Conservation (phyloP, 257 asterid genomes). For the Nicotiana knightiana region DNA sequence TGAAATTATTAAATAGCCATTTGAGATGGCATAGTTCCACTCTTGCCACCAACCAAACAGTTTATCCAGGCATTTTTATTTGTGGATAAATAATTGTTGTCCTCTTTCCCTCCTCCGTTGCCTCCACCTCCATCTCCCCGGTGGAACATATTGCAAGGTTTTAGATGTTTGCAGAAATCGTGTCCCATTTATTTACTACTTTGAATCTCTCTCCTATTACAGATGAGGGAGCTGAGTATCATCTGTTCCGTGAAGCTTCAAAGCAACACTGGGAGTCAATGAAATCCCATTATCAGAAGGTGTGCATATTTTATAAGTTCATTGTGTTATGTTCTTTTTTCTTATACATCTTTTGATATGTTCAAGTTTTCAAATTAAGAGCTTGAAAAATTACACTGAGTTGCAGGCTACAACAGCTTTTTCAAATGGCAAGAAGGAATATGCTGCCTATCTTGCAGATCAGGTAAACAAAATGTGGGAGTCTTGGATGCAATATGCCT, state of each 20-base stretch:
- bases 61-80: not conserved
- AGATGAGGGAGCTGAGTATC: slow-evolving; percentile 84
- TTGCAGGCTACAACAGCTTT: slow-evolving; percentile 90
- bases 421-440: slow-evolving; percentile 57
- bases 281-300: slow-evolving; percentile 83
- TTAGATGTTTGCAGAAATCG: not conserved
- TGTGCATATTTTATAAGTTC: slow-evolving; percentile 16
- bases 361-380: not conserved
- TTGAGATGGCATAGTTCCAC: not conserved
- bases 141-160: slow-evolving; percentile 10
- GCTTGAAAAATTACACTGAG: slow-evolving; percentile 23
- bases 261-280: slow-evolving; percentile 76
- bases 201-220: slow-evolving; percentile 31
- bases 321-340: slow-evolving; percentile 4
- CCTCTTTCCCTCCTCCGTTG: not conserved
- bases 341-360: not conserved
- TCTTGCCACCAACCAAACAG: not conserved
- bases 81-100: not conserved
- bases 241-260: slow-evolving; percentile 58
- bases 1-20: not conserved
- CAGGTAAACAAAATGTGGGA: slow-evolving; percentile 41
- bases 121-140: not conserved
- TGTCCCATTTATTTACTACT: slow-evolving; percentile 14
- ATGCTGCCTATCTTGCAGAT: slow-evolving; percentile 81
- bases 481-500: not conserved